Base-by-base conservation (phyloP, 495 filamentous ascomycete genomes). In the Pyrenula aspistea region DNA sequence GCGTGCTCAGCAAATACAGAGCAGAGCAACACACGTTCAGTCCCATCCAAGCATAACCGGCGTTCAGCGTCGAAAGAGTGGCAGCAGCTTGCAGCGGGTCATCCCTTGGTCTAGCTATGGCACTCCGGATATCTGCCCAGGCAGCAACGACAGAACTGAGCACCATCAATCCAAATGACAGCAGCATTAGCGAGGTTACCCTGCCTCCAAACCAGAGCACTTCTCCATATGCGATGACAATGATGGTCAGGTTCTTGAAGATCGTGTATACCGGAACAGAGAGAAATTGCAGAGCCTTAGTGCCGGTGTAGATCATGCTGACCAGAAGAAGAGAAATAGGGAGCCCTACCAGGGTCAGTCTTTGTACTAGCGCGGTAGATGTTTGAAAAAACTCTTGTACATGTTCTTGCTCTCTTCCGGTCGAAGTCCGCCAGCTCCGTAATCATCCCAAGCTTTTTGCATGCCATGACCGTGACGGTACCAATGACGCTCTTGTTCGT, bases 241-340 rank as follows among this genome's bases (percentile, higher is more conserved):
- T 93, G 69, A 87, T 93, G 48, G 88, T 91, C 70, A 93, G 68
- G 68, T 93, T 93, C 77, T 93, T 93, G 79, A 93, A 93, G 69
- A 93, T 93, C 55, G 88, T 93, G 72, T 93, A 93, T 10, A 93
- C 88, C 21, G 88, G 88, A 36, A 93, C 88, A 21, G 85, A 88
- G 54, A 93, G 80, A 71, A 77, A 92, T 69, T 91, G 86, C 42
- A 93, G 81, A 20, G 88, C 87, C 70, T 90, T 91, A 66, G 83
- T 86, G 64, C 83, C 78, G 36, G 88, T 93, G 74, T 92, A 93
- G 71, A 92, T 92, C 87, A 91, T 93, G 60, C 86, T 85, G 66
- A 93, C 87, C 56, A 93, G 84, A 58, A 91, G 80, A 49, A 91
- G 73, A 42, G 88, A 92, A 65, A 93, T 84, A 53, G 88, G 88